Evolutionary conservation across 257 asterid species (phyloP), one percentile per base, ranked within the genome.

Genomic region (Nicotiana tomentosiformis): DNA sequence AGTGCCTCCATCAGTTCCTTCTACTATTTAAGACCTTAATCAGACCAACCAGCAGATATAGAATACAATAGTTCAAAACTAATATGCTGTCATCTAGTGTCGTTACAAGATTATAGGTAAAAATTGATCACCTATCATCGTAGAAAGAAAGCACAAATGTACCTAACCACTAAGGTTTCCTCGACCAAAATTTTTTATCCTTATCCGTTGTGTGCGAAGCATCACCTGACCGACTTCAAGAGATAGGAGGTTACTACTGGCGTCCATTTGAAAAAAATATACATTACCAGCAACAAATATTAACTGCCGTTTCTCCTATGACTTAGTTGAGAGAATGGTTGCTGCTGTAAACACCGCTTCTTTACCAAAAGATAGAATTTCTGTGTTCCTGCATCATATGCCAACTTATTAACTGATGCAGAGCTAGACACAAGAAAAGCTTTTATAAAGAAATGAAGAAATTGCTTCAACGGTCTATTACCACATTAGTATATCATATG

Each of bases 331-430:
- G 84, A 92, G 87, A 82, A 93, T 88, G 53, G 91, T 87, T 61
- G 91, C 92, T 65, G 98, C 98, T n/a, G 93, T 87, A 81, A 92
- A 84, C 81, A 93, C 86, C 20, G 97, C 95, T 85, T 93, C 93
- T 90, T 87, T 93, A 86, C 92, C 87, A 8, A 83, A 57, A 77
- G 82, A 15, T 32, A 77, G 66, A 64, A 91, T 84, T 81, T 85
- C 91, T 8, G 85, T 77, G 35, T 57, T 20, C 97, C 98, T 95
- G 93, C 89, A 87, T 30, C 86, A 80, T 62, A 20, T 80, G 83
- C 29, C 26, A 51, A 51, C 55, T 57, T 32, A 18, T 80, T 14
- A 15, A 77, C 83, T 33, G 77, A 18, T 35, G 65, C 77, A 32
- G 80, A 30, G 78, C 29, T 32, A 51, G 49, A 74, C 43, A 79